Base-by-base conservation (phyloP, 768 basidiomycete genomes). In the Stropharia rugosoannulata region DNA sequence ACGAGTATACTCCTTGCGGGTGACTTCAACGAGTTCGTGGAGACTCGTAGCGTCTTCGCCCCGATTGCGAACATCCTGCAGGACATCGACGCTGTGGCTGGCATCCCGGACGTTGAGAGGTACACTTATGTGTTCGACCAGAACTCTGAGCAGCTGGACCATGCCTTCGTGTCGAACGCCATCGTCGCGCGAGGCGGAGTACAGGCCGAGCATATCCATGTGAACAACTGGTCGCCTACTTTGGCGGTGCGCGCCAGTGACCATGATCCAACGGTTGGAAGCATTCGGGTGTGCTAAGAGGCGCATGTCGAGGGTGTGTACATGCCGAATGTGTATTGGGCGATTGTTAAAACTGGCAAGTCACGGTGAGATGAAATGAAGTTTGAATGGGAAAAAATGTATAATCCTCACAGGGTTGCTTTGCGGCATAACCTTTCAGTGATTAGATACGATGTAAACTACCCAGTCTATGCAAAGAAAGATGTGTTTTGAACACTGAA, bases 91-190 rank as follows among this genome's bases (percentile, higher is more conserved):
- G 80, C 75, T 55, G 73, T 76, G 27, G 80, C 81, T 7, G 68
- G 68, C 18, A 72, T 83, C 40, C 73, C 74, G 2, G 68, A 69
- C 1, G 75, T 73, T 10, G 84, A 85, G 64, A 74, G 82, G 15
- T 85, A 86, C 70, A 84, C 76, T 27, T 87, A 86, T 60, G 77
- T 80, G 35, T 86, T 80, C 64, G 81, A 84, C 62, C 80, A 83
- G 62, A 80, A 83, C 65, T 73, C 72, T 5, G 73, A 85, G 66
- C 80, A 84, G 61, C 78, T 86, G 44, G 84, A 86, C 66, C 84
- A 86, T 61, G 70, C 75, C 11, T 80, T 85, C 62, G 67, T 85
- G 47, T 82, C 80, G 10, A 59, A 69, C n/a, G 76, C 79, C 5
- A 64, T 86, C 39, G 70, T 65, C 39, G 47, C 49, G 35, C 70